These are phyloP conservation scores for Erigeron canadensis DNA, from an alignment of 129 eudicot genomes.

Conservation along the genomic window DNA sequence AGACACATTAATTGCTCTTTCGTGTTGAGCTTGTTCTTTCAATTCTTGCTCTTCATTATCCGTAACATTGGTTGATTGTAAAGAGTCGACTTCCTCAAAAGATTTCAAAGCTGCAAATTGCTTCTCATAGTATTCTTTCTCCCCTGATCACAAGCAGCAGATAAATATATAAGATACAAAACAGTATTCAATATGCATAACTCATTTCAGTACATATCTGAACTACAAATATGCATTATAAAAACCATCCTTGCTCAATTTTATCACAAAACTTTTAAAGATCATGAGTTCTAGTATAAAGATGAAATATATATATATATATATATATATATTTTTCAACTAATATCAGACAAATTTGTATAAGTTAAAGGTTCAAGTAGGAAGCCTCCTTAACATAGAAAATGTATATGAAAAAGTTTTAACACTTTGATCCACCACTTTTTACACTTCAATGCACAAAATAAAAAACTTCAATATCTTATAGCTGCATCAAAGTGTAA, in stretches of 20 bases:
- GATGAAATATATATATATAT: background rate
- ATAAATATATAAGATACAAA: background rate
- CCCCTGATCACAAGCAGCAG: conserved; percentile 42
- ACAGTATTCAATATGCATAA: background rate
- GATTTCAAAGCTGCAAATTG: conserved; percentile 65
- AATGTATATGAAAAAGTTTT: too few relatives aligned
- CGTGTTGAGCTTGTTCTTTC: conserved; percentile 52
- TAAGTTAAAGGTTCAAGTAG: too few relatives aligned
- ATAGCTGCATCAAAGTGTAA: too few relatives aligned
- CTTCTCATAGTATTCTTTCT: conserved; percentile 67
- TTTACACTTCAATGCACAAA: too few relatives aligned
- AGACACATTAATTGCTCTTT: conserved; percentile 63
- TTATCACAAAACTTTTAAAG: conserved; percentile 10
- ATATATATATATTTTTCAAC: too few relatives aligned
- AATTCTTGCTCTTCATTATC: conserved; percentile 46
- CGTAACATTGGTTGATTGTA: conserved; percentile 25
- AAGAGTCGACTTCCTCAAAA: conserved; percentile 63
- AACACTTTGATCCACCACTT: too few relatives aligned
- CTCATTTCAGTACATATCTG: background rate
- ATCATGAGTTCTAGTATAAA: background rate
- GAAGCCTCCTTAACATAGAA: too few relatives aligned
- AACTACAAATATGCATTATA: conserved; percentile 5
- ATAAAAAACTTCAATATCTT: too few relatives aligned
- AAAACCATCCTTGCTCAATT: conserved; percentile 5
- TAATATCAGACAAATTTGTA: too few relatives aligned